Evolutionary conservation across 2,329 filamentous ascomycete species (phyloP).

Genomic region (Fusarium sp.): DNA sequence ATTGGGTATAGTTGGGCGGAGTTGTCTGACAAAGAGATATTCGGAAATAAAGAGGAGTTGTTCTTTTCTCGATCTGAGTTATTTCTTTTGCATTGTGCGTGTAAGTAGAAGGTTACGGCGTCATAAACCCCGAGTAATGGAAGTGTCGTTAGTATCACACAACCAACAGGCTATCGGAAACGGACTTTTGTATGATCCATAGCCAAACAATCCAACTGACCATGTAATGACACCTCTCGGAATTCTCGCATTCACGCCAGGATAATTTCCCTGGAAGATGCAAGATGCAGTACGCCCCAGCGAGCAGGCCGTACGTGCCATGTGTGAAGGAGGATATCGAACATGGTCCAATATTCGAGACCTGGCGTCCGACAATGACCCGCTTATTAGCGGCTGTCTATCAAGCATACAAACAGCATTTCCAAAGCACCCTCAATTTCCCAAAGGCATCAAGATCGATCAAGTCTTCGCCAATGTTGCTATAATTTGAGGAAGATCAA

Average conservation of each 20-base stretch:
- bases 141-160: background rate
- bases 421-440: background rate
- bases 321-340: background rate
- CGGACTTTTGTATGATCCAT: background rate
- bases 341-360: background rate
- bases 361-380: background rate
- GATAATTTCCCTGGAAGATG: too few relatives aligned
- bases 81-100: background rate
- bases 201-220: background rate
- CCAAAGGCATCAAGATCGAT: background rate
- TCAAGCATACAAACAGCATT: background rate
- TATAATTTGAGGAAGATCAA: background rate
- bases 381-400: background rate
- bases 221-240: accelerated
- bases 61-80: background rate
- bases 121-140: background rate
- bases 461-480: background rate
- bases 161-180: background rate
- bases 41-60: background rate
- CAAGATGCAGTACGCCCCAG: background rate
- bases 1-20: background rate
- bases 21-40: constrained; percentile 3
- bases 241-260: background rate
- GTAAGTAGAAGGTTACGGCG: background rate
- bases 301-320: background rate